Percentiles rank a stretch among this genome's conserved stretches.
These are phyloP conservation scores for Centella asiatica DNA, from an alignment of 129 eudicot genomes.

Conservation along the genomic window DNA sequence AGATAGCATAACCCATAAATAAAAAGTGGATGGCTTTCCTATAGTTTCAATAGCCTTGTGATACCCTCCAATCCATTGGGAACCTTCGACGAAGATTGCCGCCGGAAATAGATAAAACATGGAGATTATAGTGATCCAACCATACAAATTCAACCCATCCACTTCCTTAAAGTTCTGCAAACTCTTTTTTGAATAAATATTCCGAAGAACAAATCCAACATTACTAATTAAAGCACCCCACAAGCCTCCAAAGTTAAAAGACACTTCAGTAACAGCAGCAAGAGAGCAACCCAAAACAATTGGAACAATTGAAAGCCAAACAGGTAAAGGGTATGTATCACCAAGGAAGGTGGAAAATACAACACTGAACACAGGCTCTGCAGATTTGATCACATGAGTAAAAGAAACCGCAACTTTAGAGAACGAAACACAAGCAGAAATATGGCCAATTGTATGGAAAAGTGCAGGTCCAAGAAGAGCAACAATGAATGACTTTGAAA, in stretches of 20 bases:
- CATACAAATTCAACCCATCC: slow-evolving; percentile 85
- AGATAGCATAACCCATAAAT: slow-evolving; percentile 79
- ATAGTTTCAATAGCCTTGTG: slow-evolving; percentile 70
- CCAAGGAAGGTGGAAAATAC: slow-evolving; percentile 77
- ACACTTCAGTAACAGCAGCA: slow-evolving; percentile 94
- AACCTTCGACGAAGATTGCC: slow-evolving; percentile 83
- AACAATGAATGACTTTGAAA: slow-evolving; percentile 56
- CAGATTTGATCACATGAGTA: slow-evolving; percentile 93
- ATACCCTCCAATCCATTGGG: slow-evolving; percentile 92
- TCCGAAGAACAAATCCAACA: slow-evolving; percentile 84
- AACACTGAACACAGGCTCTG: slow-evolving; percentile 88
- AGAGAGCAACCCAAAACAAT: slow-evolving; percentile 92
- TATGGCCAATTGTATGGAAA: slow-evolving; percentile 93
- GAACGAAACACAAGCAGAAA: slow-evolving; percentile 96
- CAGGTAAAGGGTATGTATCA: slow-evolving; percentile 58
- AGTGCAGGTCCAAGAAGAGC: slow-evolving; percentile 94
- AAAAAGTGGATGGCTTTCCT: slow-evolving; percentile 61
- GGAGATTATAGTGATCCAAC: slow-evolving; percentile 77
- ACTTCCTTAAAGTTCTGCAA: slow-evolving; percentile 83
- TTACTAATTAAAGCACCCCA: slow-evolving; percentile 98
- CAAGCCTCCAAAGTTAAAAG: slow-evolving; percentile 83
- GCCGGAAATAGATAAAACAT: slow-evolving; percentile 77
- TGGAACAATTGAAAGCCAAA: slow-evolving; percentile 85
- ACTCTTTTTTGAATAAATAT: slow-evolving; percentile 85
- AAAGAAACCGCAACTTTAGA: slow-evolving; percentile 97